Base-by-base conservation (phyloP, 2,329 filamentous ascomycete genomes). In the Pseudocercospora fuligena region DNA sequence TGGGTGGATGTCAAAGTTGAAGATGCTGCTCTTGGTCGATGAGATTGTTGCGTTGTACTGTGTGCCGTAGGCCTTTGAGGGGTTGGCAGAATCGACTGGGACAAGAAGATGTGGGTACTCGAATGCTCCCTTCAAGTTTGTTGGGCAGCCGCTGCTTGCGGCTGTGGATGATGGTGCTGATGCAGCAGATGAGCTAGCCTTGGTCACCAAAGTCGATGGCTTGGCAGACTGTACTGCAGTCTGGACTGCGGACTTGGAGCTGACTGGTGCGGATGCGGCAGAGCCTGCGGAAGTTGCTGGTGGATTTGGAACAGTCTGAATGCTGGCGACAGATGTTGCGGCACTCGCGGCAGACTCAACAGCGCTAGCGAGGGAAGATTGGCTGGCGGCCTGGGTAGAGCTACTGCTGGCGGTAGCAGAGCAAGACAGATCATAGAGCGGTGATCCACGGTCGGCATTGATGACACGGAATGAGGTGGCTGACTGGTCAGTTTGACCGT, bases 1-100 rank as follows among this genome's bases (percentile, higher is more conserved):
- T 4, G 78, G 68, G 0, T 85, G 86, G 47, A 92, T 86, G 73
- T 90, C 88, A 78, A 92, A 92, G 81, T 90, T 90, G 84, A 89
- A 91, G 73, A 91, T 85, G 16, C 85, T 85, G 16, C 85, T 85
- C 54, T 85, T 77, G 65, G 80, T 82, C 21, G 82, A 78, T 9
- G 84, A 85, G 56, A 90, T 80, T 11, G 83, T 83, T 62, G 87
- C 88, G 69, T 86, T 85, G 79, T 82, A 86, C 0, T 82, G 83
- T 1, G 84, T 87, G 5, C 88, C 88, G 54, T 80, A 78, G 0
- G 85, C 80, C 4, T 79, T 82, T 74, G 84, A 78, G 0, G 88
- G 87, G 23, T 83, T 79, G 12, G 81, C 78, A 1, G 84, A 85
- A 78, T 88, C 83, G 68, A 91, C 78, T 3, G 88, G 85, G 36